Conservation (phyloP, 768 basidiomycete genomes). For the Lentinus tigrinus region DNA sequence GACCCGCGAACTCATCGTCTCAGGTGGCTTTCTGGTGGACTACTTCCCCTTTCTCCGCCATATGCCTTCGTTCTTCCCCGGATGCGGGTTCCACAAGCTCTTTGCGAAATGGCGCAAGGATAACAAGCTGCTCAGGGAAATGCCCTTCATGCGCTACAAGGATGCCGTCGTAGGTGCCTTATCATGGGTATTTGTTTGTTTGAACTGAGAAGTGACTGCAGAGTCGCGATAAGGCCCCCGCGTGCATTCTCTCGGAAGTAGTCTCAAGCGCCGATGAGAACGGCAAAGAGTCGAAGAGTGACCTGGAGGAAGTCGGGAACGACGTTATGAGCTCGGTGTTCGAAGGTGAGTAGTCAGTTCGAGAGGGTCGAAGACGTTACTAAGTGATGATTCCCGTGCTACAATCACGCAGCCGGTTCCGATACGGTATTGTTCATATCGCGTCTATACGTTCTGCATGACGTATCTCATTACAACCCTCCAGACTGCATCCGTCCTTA, state of each 20-base stretch:
- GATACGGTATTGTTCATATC: too few species aligned
- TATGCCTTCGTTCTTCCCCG: not conserved
- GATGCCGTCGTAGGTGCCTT: not conserved
- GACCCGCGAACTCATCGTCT: not conserved
- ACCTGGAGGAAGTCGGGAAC: too few species aligned
- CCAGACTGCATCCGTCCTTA: constrained; percentile 11
- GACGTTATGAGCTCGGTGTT: too few species aligned
- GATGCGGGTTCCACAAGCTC: not conserved
- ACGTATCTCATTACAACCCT: too few species aligned
- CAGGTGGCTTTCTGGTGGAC: constrained; percentile 27
- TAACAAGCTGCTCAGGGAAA: not conserved
- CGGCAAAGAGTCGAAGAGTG: too few species aligned
- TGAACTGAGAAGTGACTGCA: too few species aligned
- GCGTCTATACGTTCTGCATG: not conserved
- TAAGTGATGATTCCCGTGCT: too few species aligned
- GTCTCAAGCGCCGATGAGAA: too few species aligned
- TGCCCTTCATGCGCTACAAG: not conserved
- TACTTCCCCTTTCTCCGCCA: constrained; percentile 18
- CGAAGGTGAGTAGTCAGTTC: too few species aligned
- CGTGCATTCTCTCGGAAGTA: too few species aligned
- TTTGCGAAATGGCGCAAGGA: not conserved
- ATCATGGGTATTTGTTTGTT: not conserved
- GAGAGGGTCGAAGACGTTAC: not conserved
- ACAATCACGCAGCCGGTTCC: not conserved
- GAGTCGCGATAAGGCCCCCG: too few species aligned